Evolutionary conservation across 1,139 yeast species (phyloP), one percentile per base, ranked within the genome.

Genomic region (Taphrina pruni): DNA sequence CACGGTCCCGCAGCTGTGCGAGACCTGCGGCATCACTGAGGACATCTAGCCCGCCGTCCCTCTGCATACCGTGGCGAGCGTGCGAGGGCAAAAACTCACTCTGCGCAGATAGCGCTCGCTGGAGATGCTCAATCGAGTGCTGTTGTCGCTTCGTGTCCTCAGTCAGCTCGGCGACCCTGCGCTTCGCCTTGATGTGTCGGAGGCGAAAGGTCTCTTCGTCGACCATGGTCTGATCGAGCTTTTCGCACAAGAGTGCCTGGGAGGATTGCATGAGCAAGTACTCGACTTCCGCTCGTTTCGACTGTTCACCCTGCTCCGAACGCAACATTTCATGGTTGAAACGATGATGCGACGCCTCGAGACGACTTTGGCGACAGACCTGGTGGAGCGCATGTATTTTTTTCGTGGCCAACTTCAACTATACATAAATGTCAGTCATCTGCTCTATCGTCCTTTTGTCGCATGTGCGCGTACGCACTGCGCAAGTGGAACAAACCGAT

Each of bases 11-110:
- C 45, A 64, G 46, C 65, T 60, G 56, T 14, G 48, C 65, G 11
- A 57, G 55, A 4, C 67, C 60, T 17, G 67, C 67, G 11, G 67
- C 67, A 55, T 55, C 60, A 46, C 67, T 64, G 39, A 64, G 61
- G 8, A 64, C 67, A 32, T 55, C 67, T 26, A 64, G 61, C 3
- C 67, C 67, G 6, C 52, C 55, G 20, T 54, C 60, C 11, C 57
- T 41, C 39, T 35, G 58, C 8, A 38, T 21, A 17, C 9, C 61
- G 21, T 17, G 56, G 21, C 60, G 20, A 14, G 36, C 36, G 8
- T 21, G n/a, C 32, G 45, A 38, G 32, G 36, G 50, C 57, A 26
- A 12, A 51, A n/a, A 21, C 35, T 36, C 36, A 12, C 6, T 54
- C 36, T 20, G 14, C 20, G 67, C 1, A 20, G 67, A 35, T 20